Conservation (phyloP, 2,329 filamentous ascomycete genomes). For the Pestalotiopsis sp. region DNA sequence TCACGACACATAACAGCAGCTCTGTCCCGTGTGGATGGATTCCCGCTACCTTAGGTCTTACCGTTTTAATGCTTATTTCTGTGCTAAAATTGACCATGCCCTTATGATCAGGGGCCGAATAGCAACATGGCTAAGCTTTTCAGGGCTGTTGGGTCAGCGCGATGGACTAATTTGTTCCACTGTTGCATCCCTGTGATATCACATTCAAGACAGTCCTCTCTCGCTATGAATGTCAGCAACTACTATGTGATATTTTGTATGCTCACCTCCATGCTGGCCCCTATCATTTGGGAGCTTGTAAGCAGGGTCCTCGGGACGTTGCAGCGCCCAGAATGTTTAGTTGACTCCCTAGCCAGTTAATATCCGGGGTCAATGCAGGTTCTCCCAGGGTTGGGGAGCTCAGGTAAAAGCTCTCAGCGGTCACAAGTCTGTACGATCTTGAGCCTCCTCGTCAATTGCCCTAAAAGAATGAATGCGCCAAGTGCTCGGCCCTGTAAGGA, state of each 20-base stretch:
- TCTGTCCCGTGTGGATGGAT: neutral
- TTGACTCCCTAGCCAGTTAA: neutral
- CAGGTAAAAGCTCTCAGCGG: neutral
- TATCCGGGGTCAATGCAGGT: neutral
- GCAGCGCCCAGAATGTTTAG: neutral
- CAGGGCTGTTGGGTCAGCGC: neutral
- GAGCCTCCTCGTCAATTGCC: no score
- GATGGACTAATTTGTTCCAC: neutral
- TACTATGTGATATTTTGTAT: neutral
- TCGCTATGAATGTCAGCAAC: neutral
- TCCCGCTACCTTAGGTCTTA: neutral
- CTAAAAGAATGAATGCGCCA: no score
- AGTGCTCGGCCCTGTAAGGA: neutral
- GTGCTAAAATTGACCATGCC: neutral
- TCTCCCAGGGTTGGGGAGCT: neutral
- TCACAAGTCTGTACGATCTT: neutral
- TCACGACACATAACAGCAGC: neutral
- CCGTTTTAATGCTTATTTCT: neutral
- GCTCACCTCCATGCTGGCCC: no score
- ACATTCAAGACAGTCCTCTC: neutral
- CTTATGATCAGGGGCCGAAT: neutral
- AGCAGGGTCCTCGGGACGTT: conserved; percentile 4
- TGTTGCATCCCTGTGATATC: neutral
- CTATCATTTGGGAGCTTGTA: neutral
- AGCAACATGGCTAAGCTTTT: neutral